Evolutionary conservation across 225 moss, liverwort and hornwort species (phyloP).

Genomic region (Sphagnum tenellum): DNA sequence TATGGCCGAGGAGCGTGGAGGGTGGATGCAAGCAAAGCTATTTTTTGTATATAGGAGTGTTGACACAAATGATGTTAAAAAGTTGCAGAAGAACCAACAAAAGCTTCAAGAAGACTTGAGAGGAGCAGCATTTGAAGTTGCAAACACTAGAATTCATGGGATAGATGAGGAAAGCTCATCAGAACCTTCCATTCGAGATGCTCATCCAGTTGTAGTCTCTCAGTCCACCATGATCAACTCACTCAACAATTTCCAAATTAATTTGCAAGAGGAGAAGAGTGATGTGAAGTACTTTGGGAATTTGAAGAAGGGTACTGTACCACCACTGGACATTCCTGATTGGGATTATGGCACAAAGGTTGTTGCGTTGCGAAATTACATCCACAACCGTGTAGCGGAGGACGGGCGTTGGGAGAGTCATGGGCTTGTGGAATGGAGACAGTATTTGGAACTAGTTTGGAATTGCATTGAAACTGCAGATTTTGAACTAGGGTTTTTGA

Average conservation of each 20-base stretch:
- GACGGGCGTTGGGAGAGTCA: conserved; percentile 1
- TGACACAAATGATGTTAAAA: conserved; percentile 9
- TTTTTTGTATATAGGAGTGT: conserved; percentile 25
- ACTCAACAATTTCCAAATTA: conserved; percentile 6
- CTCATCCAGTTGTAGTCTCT: not conserved
- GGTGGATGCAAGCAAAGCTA: conserved; percentile 13
- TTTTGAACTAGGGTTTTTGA: conserved; percentile 10
- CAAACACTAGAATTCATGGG: not conserved
- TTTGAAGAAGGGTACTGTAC: conserved; percentile 10
- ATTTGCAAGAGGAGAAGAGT: conserved; percentile 8
- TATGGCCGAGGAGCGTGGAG: conserved; percentile 9
- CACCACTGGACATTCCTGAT: conserved; percentile 11
- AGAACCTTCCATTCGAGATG: not conserved
- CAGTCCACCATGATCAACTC: not conserved
- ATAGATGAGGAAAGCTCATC: not conserved
- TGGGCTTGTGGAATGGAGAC: conserved; percentile 3
- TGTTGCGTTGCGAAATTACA: conserved; percentile 13
- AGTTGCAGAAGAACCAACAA: conserved; percentile 1
- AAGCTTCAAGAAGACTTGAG: conserved; percentile 6
- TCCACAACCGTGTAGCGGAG: conserved; percentile 11
- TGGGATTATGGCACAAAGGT: conserved; percentile 15
- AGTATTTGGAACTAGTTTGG: conserved; percentile 10
- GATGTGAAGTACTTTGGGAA: conserved; percentile 17
- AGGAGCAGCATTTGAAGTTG: not conserved
- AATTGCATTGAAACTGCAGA: conserved; percentile 6